Evolutionary conservation across 805 yeast genomes (phyloP).

Genomic region (Saccharomycopsis sp.): DNA sequence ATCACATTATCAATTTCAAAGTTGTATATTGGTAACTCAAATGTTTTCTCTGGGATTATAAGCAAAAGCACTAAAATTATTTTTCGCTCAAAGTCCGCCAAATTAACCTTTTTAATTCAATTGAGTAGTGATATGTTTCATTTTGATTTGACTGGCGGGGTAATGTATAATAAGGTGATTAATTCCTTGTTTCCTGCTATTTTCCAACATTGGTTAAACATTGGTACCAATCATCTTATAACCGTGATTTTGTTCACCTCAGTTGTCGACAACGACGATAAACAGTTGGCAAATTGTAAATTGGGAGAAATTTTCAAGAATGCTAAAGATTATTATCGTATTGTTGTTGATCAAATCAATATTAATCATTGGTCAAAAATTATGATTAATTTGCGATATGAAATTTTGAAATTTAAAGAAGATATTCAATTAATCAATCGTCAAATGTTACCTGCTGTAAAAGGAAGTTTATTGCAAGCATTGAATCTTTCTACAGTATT

Average conservation of each 20-base stretch:
- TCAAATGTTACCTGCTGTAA: slow-evolving; percentile 73
- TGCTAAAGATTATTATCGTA: slow-evolving; percentile 76
- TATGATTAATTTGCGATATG: slow-evolving; percentile 78
- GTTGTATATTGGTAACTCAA: slow-evolving; percentile 58
- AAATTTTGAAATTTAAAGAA: slow-evolving; percentile 73
- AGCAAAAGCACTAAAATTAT: slow-evolving; percentile 71
- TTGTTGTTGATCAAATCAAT: slow-evolving; percentile 91
- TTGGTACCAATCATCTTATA: slow-evolving; percentile 83
- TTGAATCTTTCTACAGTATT: slow-evolving; percentile 76
- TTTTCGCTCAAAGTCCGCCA: slow-evolving; percentile 87
- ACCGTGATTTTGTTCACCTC: slow-evolving; percentile 81
- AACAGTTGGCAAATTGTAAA: slow-evolving; percentile 20
- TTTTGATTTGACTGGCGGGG: slow-evolving; percentile 94
- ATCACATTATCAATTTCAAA: slow-evolving; percentile 59
- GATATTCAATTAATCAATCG: slow-evolving; percentile 50
- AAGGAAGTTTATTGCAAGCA: slow-evolving; percentile 85
- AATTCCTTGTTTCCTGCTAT: slow-evolving; percentile 89
- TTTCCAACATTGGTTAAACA: slow-evolving; percentile 78
- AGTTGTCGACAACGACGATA: slow-evolving; percentile 53
- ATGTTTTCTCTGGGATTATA: slow-evolving; percentile 67
- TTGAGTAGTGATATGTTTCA: slow-evolving; percentile 96
- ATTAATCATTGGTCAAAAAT: slow-evolving; percentile 86
- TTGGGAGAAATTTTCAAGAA: slow-evolving; percentile 62
- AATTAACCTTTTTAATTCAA: slow-evolving; percentile 75
- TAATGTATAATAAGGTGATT: slow-evolving; percentile 84